Base-by-base conservation (phyloP, 306 rosid genomes). In the Acacia melanoxylon region DNA sequence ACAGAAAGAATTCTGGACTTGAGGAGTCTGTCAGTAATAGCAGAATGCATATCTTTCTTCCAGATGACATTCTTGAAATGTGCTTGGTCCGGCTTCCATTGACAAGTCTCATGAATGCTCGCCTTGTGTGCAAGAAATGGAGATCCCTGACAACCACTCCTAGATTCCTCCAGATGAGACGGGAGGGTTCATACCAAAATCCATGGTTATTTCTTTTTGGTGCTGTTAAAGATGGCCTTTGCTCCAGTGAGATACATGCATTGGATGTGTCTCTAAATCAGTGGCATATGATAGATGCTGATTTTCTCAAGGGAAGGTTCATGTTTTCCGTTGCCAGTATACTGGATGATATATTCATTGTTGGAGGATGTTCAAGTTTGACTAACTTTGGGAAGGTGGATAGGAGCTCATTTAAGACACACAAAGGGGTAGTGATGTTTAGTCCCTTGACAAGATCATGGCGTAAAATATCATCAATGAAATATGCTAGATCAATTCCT, bases 361-460 rank as follows among this genome's bases (percentile, higher is more conserved):
- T 92, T 84, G 99, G 99, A 83, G 99, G 99, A 73, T 96, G 97
- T 86, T 92, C 99, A 76, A 96, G 99, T 91, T 79, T 96, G 94
- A 80, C 89, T 45, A 92, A 87, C 91, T 91, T 88, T 79, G 99
- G 99, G 63, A 96, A 61, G 87, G 75, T 96, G 86, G 99, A 96
- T 84, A 91, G 90, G 88, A 93, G 97, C 89, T 88, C 98, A 5
- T 93, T 89, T 90, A 96, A 91, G 90, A 96, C 97, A 7, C 99
- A 96, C 89, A 93, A 87, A 88, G 99, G 98, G 85, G 94, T 92
- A 37, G 76, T 92, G 76, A 82, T 82, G 58, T 96, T 96, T 85
- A 94, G 97, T 76, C 99, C 98, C 85, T 77, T 91, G 85, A 92
- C 97, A 52, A 91, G 89, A 82, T 92, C 98, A 37, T 96, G 99